Base-by-base conservation (phyloP, 163 green algal genomes). In the Volvox carteri region DNA sequence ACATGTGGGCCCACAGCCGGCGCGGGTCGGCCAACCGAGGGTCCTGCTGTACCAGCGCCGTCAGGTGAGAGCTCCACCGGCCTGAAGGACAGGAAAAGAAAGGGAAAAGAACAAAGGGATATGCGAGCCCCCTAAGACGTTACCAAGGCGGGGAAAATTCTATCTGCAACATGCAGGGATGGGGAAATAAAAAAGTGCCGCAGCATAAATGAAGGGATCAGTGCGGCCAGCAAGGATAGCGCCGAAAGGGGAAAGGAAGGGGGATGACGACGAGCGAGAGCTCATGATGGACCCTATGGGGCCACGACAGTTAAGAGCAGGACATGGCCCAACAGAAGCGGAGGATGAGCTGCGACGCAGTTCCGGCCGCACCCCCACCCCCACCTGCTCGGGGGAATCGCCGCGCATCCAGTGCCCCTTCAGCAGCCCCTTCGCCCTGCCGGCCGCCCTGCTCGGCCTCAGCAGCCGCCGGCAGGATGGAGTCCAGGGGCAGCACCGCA, bases 1-100 rank as follows among this genome's bases (percentile, higher is more conserved):
- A 98, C 37, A 48, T 14, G 14, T 77, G 83, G 73, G 96, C 80
- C 39, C 95, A 91, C 67, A 91, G 86, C 91, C 93, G 96, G 58
- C 54, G 91, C 68, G 93, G 94, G 90, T 91, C 86, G 68, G 84
- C 84, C 68, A 95, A 83, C 6, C 85, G 65, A 89, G 92, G 39
- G 58, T 78, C 33, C 21, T 87, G n/a, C 48, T 54, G 28, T 16
- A 54, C 19, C 11, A 86, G 67, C 21, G 52, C 50, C 33, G 54
- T 54, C 42, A 42, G 56, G 19, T 85, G 89, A 77, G 23, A 76
- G 72, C 33, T 39, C 44, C 46, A 81, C 19, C 19, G 75, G 56
- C 44, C 78, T 65, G 39, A 35, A 41, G 23, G 72, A n/a, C 28
- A 19, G 56, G 56, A 67, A 23, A n/a, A n/a, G 14, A 67, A 16